These are phyloP conservation scores for Zymoseptoria brevis DNA, from an alignment of 2,329 filamentous ascomycete species.

Conservation along the genomic window DNA sequence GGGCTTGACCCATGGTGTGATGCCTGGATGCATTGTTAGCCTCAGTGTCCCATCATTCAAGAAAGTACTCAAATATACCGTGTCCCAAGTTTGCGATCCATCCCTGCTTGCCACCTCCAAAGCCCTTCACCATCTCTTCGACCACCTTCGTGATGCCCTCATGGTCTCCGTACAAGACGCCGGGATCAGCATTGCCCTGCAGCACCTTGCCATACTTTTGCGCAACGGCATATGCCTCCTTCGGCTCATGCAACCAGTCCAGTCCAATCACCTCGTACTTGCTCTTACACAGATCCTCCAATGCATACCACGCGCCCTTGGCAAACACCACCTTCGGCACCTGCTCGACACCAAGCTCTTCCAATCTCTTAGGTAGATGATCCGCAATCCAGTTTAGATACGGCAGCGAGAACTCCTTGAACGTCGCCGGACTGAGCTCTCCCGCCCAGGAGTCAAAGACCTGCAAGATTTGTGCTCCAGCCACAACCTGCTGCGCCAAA, in stretches of 20 bases:
- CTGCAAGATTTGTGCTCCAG: constrained; percentile 89
- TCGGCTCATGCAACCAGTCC: constrained; percentile 89
- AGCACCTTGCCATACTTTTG: constrained; percentile 63
- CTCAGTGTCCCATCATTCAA: no score
- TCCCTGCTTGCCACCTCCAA: constrained; percentile 72
- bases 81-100: constrained; percentile 98
- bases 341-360: constrained; percentile 63
- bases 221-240: constrained; percentile 72
- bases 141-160: constrained; percentile 76
- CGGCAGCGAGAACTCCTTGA: constrained; percentile 77
- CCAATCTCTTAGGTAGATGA: constrained; percentile 65
- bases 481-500: constrained; percentile 81
- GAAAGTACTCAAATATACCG: no score
- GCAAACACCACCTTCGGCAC: constrained; percentile 98
- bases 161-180: constrained; percentile 77
- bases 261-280: constrained; percentile 91
- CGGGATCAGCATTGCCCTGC: constrained; percentile 94
- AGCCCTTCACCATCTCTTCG: constrained; percentile 79
- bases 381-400: constrained; percentile 78
- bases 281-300: constrained; percentile 77
- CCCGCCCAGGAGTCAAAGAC: constrained; percentile 98
- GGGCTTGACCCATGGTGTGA: constrained; percentile 90
- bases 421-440: constrained; percentile 76
- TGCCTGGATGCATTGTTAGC: constrained; percentile 48
- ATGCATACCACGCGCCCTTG: constrained; percentile 92